These are phyloP conservation scores for Teratosphaeria viscida DNA, from an alignment of 2,329 filamentous ascomycete genomes.

Conservation along the genomic window DNA sequence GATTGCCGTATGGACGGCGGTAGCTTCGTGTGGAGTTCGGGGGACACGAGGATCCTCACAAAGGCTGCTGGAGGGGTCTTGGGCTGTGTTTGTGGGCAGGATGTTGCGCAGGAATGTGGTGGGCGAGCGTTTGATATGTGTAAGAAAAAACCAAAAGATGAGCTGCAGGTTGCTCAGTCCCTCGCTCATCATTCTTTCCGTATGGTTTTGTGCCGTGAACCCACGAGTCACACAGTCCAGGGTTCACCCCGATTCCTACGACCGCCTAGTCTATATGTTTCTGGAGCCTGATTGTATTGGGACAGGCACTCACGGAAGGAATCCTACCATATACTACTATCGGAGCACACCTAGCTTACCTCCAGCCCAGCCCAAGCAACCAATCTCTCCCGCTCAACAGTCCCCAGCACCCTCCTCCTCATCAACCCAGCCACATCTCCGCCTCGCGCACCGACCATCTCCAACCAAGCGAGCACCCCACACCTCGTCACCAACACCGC, in stretches of 20 bases:
- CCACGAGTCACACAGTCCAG: too few species aligned
- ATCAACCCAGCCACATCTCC: slow-evolving; percentile 43
- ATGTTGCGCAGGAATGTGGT: background rate
- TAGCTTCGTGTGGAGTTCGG: background rate
- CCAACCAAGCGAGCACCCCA: slow-evolving; percentile 65
- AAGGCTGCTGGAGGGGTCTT: background rate
- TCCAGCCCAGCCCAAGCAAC: slow-evolving; percentile 45
- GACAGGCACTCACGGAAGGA: too few species aligned
- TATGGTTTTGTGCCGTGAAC: background rate
- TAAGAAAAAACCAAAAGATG: background rate
- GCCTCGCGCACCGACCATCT: slow-evolving; percentile 43
- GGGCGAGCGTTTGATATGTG: background rate
- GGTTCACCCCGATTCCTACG: too few species aligned
- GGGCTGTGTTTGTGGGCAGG: background rate
- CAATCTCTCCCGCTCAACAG: slow-evolving; percentile 57
- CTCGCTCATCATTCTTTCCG: background rate
- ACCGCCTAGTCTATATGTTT: too few species aligned
- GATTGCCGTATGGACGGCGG: background rate
- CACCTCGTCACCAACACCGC: slow-evolving; percentile 71
- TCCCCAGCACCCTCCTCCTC: slow-evolving; percentile 50
- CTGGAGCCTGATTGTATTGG: too few species aligned
- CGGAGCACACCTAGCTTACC: background rate
- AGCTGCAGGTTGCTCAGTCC: background rate
- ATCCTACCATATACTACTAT: background rate
- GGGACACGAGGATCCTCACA: background rate